Percentiles rank a stretch among this genome's conserved stretches.
Conservation (phyloP, 2,329 filamentous ascomycete species). For the Rhinocladiella mackenziei region DNA sequence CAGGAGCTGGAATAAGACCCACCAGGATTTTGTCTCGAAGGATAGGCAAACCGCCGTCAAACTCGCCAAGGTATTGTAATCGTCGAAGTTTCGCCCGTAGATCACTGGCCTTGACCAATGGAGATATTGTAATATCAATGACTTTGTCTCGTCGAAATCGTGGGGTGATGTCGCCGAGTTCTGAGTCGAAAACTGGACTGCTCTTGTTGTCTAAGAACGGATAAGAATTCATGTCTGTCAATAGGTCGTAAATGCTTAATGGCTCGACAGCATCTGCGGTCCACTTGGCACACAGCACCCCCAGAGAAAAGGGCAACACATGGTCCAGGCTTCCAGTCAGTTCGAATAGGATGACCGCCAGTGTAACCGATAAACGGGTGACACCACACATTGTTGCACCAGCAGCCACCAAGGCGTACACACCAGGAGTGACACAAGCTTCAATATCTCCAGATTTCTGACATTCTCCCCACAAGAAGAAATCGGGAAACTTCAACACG, state of each 20-base stretch:
- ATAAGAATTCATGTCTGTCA: slow-evolving; percentile 96
- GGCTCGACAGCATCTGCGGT: slow-evolving; percentile 93
- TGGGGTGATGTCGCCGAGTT: slow-evolving; percentile 80
- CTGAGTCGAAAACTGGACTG: slow-evolving; percentile 83
- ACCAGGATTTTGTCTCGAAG: slow-evolving; percentile 74
- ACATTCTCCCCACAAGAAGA: slow-evolving; percentile 71
- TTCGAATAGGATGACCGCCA: slow-evolving; percentile 94
- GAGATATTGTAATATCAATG: slow-evolving; percentile 83
- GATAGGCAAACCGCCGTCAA: slow-evolving; percentile 89
- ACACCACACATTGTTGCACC: slow-evolving; percentile 98
- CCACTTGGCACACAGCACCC: slow-evolving; percentile 95
- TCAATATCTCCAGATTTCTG: slow-evolving; percentile 56
- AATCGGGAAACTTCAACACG: slow-evolving; percentile 68
- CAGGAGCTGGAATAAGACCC: slow-evolving; percentile 87
- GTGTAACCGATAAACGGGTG: slow-evolving; percentile 83
- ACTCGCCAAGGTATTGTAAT: slow-evolving; percentile 78
- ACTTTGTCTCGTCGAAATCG: slow-evolving; percentile 69
- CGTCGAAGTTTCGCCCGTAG: slow-evolving; percentile 77
- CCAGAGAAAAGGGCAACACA: slow-evolving; percentile 87
- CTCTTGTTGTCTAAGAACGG: slow-evolving; percentile 97
- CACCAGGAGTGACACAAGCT: slow-evolving; percentile 89
- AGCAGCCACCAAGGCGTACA: slow-evolving; percentile 90
- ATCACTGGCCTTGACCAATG: slow-evolving; percentile 69
- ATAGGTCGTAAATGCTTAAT: slow-evolving; percentile 81
- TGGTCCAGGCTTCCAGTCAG: slow-evolving; percentile 92